These are phyloP conservation scores for Delonix regia DNA, from an alignment of 306 rosid species.

Conservation along the genomic window DNA sequence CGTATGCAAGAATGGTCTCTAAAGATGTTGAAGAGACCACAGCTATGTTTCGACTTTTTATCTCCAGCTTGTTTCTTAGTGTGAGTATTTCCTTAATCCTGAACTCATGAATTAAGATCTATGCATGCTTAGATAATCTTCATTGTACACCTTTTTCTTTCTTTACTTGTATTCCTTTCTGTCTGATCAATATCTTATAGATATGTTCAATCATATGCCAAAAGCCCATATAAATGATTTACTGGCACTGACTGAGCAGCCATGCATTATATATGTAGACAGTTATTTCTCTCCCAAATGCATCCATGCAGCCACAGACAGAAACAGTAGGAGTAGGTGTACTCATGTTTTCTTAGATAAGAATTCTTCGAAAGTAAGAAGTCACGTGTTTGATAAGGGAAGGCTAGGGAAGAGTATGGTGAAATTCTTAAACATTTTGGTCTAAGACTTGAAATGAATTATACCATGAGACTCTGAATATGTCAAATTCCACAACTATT, in stretches of 20 bases:
- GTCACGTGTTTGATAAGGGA: background rate
- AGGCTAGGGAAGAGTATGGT: background rate
- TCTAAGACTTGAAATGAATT: slow-evolving; percentile 6
- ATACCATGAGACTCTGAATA: slow-evolving; percentile 2
- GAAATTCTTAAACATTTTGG: slow-evolving; percentile 3
- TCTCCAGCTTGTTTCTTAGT: slow-evolving; percentile 82
- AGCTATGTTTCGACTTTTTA: slow-evolving; percentile 75
- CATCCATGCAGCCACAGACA: background rate
- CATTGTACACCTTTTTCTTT: background rate
- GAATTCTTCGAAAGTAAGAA: background rate
- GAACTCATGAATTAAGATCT: slow-evolving; percentile 11
- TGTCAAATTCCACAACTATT: background rate
- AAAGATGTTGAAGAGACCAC: slow-evolving; percentile 73
- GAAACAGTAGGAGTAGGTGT: slow-evolving; percentile 1
- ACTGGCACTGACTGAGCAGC: background rate
- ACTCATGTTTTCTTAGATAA: background rate
- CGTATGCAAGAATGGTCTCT: slow-evolving; percentile 79
- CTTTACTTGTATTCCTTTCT: slow-evolving; percentile 26
- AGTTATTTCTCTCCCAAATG: background rate
- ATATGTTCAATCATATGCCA: slow-evolving; percentile 8
- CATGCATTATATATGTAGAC: background rate
- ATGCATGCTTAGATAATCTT: background rate
- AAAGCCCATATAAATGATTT: slow-evolving; percentile 16
- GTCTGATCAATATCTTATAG: slow-evolving; percentile 17
- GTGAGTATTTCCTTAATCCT: slow-evolving; percentile 56